These are phyloP conservation scores for Globisporangium middletonii DNA, from an alignment of 352 stramenopile species.

Conservation along the genomic window DNA sequence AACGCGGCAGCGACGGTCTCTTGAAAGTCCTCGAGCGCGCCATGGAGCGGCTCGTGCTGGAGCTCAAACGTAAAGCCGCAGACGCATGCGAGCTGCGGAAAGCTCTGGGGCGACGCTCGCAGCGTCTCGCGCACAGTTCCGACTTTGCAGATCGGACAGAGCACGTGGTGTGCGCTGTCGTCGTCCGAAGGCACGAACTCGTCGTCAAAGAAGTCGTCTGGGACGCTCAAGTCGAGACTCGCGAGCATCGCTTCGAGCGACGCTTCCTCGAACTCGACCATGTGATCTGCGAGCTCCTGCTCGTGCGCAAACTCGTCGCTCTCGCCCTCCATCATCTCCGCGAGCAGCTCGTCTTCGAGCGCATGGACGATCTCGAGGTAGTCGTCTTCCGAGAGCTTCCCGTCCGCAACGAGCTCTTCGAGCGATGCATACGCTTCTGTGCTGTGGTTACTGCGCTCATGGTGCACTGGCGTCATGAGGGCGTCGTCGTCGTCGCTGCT, in stretches of 20 bases:
- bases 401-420: slow-evolving; percentile 55
- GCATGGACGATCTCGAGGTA: slow-evolving; percentile 73
- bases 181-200: slow-evolving; percentile 1
- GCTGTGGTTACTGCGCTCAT: not conserved
- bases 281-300: slow-evolving; percentile 37
- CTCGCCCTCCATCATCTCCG: slow-evolving; percentile 36
- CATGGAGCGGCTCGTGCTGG: slow-evolving; percentile 41
- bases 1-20: slow-evolving; percentile 50
- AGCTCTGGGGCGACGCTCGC: not conserved
- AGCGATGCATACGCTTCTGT: slow-evolving; percentile 28
- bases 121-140: slow-evolving; percentile 24
- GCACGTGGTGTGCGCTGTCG: slow-evolving; percentile 13
- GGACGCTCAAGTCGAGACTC: slow-evolving; percentile 43
- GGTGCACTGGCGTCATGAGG: not conserved
- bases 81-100: slow-evolving; percentile 28
- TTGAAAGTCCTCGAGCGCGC: slow-evolving; percentile 54
- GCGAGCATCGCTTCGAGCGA: slow-evolving; percentile 67
- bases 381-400: slow-evolving; percentile 56
- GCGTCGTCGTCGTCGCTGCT: slow-evolving; percentile 1
- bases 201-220: slow-evolving; percentile 11
- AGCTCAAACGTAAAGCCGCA: slow-evolving; percentile 52
- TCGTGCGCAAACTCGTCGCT: slow-evolving; percentile 18
- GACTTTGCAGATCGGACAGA: slow-evolving; percentile 51
- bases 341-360: slow-evolving; percentile 56
- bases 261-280: slow-evolving; percentile 63